Evolutionary conservation across 495 filamentous ascomycete genomes (phyloP).

Genomic region (Aspergillus egyptiacus): DNA sequence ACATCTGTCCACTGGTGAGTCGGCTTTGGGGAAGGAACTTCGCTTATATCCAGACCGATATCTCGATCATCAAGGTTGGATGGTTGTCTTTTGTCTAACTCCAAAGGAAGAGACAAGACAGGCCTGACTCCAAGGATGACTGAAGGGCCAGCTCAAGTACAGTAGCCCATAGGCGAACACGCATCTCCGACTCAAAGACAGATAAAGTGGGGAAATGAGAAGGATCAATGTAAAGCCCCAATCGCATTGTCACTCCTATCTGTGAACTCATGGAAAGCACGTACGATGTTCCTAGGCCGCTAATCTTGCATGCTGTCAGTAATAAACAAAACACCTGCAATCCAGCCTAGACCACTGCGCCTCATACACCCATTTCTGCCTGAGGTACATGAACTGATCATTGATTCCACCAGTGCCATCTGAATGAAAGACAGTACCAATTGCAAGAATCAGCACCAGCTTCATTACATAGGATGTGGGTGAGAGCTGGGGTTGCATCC

Average conservation of each 20-base stretch:
- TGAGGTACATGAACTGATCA: slow-evolving; percentile 3
- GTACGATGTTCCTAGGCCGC: slow-evolving; percentile 38
- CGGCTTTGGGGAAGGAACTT: slow-evolving; percentile 31
- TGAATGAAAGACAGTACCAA: slow-evolving; percentile 27
- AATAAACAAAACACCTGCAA: slow-evolving; percentile 48
- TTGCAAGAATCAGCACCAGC: slow-evolving; percentile 21
- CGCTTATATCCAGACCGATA: slow-evolving; percentile 17
- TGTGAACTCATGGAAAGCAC: slow-evolving; percentile 48
- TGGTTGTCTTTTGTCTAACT: slow-evolving; percentile 31
- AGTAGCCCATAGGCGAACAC: slow-evolving; percentile 52
- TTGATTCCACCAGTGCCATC: background rate
- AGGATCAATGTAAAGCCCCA: slow-evolving; percentile 52
- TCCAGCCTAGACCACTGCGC: slow-evolving; percentile 44
- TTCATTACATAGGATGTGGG: slow-evolving; percentile 19
- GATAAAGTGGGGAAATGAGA: slow-evolving; percentile 41
- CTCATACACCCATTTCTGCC: slow-evolving; percentile 42
- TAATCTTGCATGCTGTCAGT: slow-evolving; percentile 43
- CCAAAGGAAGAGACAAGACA: slow-evolving; percentile 40
- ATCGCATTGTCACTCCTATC: slow-evolving; percentile 42
- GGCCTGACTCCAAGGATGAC: background rate
- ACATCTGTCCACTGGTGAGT: slow-evolving; percentile 35
- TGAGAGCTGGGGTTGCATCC: slow-evolving; percentile 25
- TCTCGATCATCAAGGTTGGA: background rate
- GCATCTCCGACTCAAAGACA: slow-evolving; percentile 43
- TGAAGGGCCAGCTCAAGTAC: slow-evolving; percentile 44